Conservation (phyloP, 164 flowering plant species). For the Chloranthus sessilifolius region DNA sequence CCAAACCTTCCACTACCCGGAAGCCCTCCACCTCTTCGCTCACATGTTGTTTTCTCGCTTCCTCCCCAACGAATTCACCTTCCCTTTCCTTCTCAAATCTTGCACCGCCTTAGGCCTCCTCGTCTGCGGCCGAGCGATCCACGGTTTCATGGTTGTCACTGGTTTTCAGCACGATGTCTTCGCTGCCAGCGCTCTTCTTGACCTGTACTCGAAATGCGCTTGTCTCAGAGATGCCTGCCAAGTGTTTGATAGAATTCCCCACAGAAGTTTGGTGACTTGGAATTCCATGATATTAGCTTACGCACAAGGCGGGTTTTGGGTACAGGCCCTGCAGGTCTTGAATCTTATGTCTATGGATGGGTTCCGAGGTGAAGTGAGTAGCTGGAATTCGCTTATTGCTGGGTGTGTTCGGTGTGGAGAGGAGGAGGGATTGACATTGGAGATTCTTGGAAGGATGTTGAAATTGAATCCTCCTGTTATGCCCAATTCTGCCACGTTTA, state of each 20-base stretch:
- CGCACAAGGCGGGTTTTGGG: conserved; percentile 21
- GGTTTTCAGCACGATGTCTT: conserved; percentile 18
- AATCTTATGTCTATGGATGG: conserved; percentile 11
- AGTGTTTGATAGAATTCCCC: conserved; percentile 27
- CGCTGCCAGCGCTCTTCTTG: conserved; percentile 20
- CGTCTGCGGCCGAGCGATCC: conserved; percentile 13
- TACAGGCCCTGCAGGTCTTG: conserved; percentile 14
- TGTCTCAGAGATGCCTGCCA: conserved; percentile 15
- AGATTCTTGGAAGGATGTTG: conserved; percentile 22
- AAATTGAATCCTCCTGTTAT: neutral
- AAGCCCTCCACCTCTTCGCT: conserved; percentile 14
- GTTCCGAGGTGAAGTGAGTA: conserved; percentile 13
- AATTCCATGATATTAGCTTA: conserved; percentile 21
- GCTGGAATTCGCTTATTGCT: conserved; percentile 29
- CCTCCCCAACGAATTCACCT: conserved; percentile 20
- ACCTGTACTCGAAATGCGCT: conserved; percentile 19
- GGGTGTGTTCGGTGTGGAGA: conserved; percentile 22
- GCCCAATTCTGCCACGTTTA: conserved; percentile 23
- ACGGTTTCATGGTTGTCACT: conserved; percentile 21
- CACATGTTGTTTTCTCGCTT: conserved; percentile 16
- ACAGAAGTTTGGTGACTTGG: conserved; percentile 23
- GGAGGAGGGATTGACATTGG: conserved; percentile 17
- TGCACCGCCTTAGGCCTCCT: conserved; percentile 10
- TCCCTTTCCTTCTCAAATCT: conserved; percentile 25
- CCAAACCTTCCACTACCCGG: neutral